Percentiles rank a stretch among this genome's conserved stretches.
phyloP scores from a whole-genome alignment of 129 eudicot species.

The Chrysanthemum lavandulifolium region DNA sequence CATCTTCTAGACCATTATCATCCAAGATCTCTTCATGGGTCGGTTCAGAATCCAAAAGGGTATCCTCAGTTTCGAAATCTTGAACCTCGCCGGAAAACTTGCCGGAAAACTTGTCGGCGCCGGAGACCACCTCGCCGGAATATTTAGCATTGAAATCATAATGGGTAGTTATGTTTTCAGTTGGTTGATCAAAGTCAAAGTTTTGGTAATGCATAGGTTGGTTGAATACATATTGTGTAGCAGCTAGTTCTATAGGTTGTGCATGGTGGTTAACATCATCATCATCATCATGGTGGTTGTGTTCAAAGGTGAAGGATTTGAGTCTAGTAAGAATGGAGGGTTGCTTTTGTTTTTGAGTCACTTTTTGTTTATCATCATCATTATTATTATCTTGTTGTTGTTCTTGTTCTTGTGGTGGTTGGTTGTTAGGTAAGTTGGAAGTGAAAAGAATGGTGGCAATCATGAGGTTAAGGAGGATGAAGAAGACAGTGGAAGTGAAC shows the following conservation, averaged over 20 bases:
- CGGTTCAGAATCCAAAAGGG: slow-evolving; percentile 8
- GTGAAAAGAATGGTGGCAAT: slow-evolving; percentile 80
- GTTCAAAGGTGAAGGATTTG: slow-evolving; percentile 57
- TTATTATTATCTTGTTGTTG: slow-evolving; percentile 13
- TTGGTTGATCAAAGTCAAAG: slow-evolving; percentile 26
- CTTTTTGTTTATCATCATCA: not conserved
- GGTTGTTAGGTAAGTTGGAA: slow-evolving; percentile 40
- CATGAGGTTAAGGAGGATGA: slow-evolving; percentile 82
- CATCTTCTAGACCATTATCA: slow-evolving; percentile 17
- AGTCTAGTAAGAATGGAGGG: slow-evolving; percentile 75
- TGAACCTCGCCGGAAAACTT: no score
- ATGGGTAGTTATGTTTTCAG: not conserved
- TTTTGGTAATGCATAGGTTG: slow-evolving; percentile 32
- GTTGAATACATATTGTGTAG: slow-evolving; percentile 41
- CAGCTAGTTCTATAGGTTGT: slow-evolving; percentile 30
- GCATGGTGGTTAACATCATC: not conserved
- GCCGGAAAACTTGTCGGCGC: no score
- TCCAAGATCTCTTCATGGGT: not conserved
- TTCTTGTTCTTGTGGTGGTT: slow-evolving; percentile 24
- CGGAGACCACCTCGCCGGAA: not conserved
- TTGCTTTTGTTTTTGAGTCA: not conserved
- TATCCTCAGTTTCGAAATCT: not conserved
- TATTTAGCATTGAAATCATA: not conserved
- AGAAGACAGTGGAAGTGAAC: slow-evolving; percentile 88
- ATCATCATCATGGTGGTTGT: not conserved